A percentile compares a stretch with the other conserved stretches of the same genome.
These are phyloP conservation scores for Debaryomyces prosopidis DNA, from an alignment of 805 yeast species.

Conservation along the genomic window DNA sequence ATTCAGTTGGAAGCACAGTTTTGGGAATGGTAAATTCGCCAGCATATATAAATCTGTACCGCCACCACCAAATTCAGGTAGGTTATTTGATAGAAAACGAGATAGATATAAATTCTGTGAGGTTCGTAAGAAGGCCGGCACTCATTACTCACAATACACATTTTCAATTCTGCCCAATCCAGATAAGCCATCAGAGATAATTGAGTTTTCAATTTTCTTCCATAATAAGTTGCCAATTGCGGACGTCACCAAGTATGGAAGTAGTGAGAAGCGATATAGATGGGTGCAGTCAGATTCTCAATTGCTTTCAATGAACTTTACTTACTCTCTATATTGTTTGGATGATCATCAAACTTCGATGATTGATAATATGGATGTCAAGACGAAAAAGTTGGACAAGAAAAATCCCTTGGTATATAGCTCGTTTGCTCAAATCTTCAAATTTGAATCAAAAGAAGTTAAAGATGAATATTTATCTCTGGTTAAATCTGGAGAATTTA, in stretches of 20 bases:
- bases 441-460: background rate
- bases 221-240: background rate
- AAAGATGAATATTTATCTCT: background rate
- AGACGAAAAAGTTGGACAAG: background rate
- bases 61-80: background rate
- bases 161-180: background rate
- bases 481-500: background rate
- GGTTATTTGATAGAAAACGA: background rate
- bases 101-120: background rate
- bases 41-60: background rate
- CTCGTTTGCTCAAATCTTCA: background rate
- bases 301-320: background rate
- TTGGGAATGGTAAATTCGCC: background rate
- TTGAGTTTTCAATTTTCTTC: background rate
- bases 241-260: background rate
- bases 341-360: background rate
- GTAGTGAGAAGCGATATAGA: background rate
- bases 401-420: background rate
- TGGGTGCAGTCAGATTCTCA: constrained; percentile 1
- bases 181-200: background rate
- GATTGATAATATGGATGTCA: constrained; percentile 1
- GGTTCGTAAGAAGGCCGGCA: background rate
- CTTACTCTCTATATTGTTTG: background rate
- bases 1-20: background rate
- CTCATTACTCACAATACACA: background rate